Evolutionary conservation across 495 filamentous ascomycete genomes (phyloP).

Genomic region (Copromyces sp.): DNA sequence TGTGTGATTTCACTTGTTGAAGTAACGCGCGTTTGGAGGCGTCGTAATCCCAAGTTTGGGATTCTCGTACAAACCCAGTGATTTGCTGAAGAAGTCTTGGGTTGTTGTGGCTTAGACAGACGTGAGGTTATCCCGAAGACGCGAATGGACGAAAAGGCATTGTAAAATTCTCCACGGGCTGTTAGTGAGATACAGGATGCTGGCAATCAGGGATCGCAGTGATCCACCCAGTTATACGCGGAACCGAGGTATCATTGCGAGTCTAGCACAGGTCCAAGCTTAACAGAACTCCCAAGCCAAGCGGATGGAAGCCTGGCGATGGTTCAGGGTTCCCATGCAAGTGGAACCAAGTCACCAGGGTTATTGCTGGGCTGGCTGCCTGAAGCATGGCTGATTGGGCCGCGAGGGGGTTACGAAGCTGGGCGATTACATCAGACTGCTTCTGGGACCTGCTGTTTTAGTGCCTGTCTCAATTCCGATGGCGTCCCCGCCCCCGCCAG

Average conservation of each 20-base stretch:
- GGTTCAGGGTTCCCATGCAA: background rate
- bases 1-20: background rate
- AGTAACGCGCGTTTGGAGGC: background rate
- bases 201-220: background rate
- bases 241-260: background rate
- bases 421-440: constrained; percentile 18
- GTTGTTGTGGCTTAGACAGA: background rate
- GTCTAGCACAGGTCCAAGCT: background rate
- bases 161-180: constrained; percentile 8
- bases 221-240: background rate
- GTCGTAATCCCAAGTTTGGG: background rate
- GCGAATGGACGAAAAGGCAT: constrained; percentile 7
- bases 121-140: constrained; percentile 14
- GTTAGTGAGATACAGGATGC: constrained; percentile 7
- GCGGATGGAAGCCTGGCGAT: background rate
- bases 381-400: constrained; percentile 24
- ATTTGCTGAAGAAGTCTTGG: background rate
- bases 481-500: background rate
- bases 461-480: background rate
- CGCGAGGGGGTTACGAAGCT: constrained; percentile 13
- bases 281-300: background rate
- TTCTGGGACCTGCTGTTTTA: background rate
- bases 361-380: constrained; percentile 10
- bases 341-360: background rate
- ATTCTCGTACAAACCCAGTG: background rate